Percentiles rank a stretch among this genome's conserved stretches.
Evolutionary conservation across 1,139 yeast genomes (phyloP).

Genomic region (Lodderomyces margitis): DNA sequence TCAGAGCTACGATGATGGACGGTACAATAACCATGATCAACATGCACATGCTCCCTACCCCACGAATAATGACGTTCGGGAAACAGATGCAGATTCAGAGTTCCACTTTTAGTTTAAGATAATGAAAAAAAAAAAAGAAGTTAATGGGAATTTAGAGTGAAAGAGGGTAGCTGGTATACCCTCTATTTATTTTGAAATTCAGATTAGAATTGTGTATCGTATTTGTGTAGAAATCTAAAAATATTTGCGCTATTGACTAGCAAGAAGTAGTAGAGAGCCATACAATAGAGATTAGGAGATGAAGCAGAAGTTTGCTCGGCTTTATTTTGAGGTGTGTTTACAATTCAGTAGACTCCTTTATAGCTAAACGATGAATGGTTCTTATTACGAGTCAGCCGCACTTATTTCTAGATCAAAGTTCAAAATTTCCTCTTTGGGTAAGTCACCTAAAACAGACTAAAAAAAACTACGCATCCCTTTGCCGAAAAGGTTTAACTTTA

Average conservation of each 20-base stretch:
- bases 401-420: neutral
- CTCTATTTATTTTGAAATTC: neutral
- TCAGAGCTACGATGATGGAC: neutral
- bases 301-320: too few relatives aligned
- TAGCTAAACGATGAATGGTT: too few relatives aligned
- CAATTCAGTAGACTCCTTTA: too few relatives aligned
- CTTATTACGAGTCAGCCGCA: neutral
- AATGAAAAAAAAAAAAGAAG: neutral
- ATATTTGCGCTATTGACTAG: neutral
- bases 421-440: neutral
- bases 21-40: neutral
- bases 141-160: neutral
- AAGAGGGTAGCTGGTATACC: neutral
- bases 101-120: conserved; percentile 4
- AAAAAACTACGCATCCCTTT: neutral
- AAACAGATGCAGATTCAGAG: conserved; percentile 11
- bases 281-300: too few relatives aligned
- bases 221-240: neutral
- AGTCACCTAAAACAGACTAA: neutral
- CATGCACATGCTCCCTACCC: conserved; percentile 1
- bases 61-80: neutral
- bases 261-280: too few relatives aligned
- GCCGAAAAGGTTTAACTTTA: too few relatives aligned
- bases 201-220: neutral
- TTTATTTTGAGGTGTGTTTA: too few relatives aligned